Base-by-base conservation (phyloP, 768 basidiomycete species). In the Rhizopogon rudus region DNA sequence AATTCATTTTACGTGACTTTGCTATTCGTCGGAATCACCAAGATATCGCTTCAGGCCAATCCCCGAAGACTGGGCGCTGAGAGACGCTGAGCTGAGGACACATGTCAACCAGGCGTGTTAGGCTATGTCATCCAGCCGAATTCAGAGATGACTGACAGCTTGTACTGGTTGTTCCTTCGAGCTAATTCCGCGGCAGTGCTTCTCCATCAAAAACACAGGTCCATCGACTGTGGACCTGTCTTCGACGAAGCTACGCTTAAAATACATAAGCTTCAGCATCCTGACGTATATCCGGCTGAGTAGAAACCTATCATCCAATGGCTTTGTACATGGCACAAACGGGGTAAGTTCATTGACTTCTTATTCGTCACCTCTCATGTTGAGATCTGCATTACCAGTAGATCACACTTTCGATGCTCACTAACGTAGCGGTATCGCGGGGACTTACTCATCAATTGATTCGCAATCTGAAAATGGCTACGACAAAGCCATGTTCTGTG, bases 371-470 rank as follows among this genome's bases (percentile, higher is more conserved):
- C 31, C 44, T 64, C 53, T 63, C 44, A 61, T 54, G 56, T 60
- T n/a, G 53, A 35, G 40, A 25, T 25, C 42, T 51, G 13, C 40
- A 25, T 33, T 42, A 2, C 12, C 56, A 91, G 89, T 88, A 67
- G 87, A 91, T 62, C 78, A 76, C 56, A 0, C 74, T 91, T 40
- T 74, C 75, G 33, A 60, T 91, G 8, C 65, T 91, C 44, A 77
- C 81, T 67, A 80, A 75, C 28, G 84, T 88, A n/a, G 78, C 81
- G 3, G 73, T 75, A 55, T 78, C 81, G 35, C 80, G 86, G 28
- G 88, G 88, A 13, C 68, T 87, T 13, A 67, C 87, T 10, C 84
- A 88, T 63, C 71, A 71, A 54, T 60, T 83, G 6, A 82, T 84
- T 6, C 77, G 77, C 16, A 88, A 88, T 61, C 67, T 72, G 63